A percentile compares a stretch with the other conserved stretches of the same genome.
phyloP scores from a whole-genome alignment of 192 early-diverging fungal genomes.

The Phycomyces nitens region DNA sequence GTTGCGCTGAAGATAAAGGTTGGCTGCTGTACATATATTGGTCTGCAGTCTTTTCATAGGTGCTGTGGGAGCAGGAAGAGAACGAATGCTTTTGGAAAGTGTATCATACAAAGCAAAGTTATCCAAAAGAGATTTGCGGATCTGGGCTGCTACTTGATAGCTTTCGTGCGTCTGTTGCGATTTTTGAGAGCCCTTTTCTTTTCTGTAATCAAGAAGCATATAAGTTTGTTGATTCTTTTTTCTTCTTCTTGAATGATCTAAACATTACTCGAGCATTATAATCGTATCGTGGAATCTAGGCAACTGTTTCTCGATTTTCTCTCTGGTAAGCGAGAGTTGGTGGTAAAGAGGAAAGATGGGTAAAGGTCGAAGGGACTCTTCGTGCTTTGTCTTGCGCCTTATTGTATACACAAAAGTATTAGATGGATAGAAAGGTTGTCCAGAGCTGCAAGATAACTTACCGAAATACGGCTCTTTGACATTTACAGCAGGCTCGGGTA shows the following conservation, averaged over 20 bases:
- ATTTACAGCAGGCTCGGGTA: constrained; percentile 56
- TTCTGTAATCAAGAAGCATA: neutral
- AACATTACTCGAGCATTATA: constrained; percentile 45
- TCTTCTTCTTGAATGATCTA: neutral
- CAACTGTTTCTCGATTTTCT: constrained; percentile 48
- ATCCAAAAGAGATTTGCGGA: constrained; percentile 61
- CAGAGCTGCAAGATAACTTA: constrained; percentile 23
- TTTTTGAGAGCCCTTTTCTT: constrained; percentile 35
- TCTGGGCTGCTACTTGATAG: constrained; percentile 54
- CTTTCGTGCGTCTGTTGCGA: constrained; percentile 49
- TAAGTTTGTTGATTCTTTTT: no score
- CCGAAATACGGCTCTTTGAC: constrained; percentile 53
- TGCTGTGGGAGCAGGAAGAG: constrained; percentile 44
- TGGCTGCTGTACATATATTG: constrained; percentile 62
- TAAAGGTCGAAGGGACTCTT: constrained; percentile 32
- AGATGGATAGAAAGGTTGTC: neutral
- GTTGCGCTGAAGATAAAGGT: constrained; percentile 69
- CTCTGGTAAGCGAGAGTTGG: constrained; percentile 33
- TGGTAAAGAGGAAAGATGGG: constrained; percentile 41
- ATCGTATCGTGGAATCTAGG: constrained; percentile 60
- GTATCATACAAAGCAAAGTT: constrained; percentile 63
- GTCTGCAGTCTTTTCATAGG: constrained; percentile 55
- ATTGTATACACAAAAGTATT: neutral
- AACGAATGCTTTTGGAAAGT: constrained; percentile 56
- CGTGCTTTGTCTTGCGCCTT: constrained; percentile 42